Percentiles rank a stretch among this genome's conserved stretches.
These are phyloP conservation scores for Mimosa bimucronata DNA, from an alignment of 306 rosid genomes.

Conservation along the genomic window DNA sequence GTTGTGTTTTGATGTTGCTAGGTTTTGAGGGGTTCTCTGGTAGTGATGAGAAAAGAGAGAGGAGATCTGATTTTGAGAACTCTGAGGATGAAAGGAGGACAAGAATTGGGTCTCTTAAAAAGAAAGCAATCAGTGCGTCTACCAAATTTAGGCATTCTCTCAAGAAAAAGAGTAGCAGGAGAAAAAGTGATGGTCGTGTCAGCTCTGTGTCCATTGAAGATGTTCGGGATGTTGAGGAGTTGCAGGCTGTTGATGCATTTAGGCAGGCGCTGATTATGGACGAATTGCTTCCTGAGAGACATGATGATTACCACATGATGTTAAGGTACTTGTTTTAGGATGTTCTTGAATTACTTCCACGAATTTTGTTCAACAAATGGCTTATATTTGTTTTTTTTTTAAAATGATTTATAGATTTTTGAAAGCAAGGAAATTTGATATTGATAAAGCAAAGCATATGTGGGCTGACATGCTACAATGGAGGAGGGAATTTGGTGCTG, in stretches of 20 bases:
- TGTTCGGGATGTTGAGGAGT: conserved; percentile 87
- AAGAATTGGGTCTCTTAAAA: conserved; percentile 87
- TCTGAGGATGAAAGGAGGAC: conserved; percentile 98
- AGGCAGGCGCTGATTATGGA: conserved; percentile 81
- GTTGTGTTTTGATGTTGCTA: conserved; percentile 35
- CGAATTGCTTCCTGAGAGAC: conserved; percentile 72
- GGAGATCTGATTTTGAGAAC: conserved; percentile 92
- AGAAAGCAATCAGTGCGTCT: conserved; percentile 93
- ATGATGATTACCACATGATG: conserved; percentile 95
- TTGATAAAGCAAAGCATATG: conserved; percentile 92
- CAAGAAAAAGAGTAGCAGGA: conserved; percentile 81
- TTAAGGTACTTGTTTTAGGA: conserved; percentile 53
- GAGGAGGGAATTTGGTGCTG: conserved; percentile 86
- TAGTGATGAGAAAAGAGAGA: conserved; percentile 86
- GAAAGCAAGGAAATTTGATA: conserved; percentile 93
- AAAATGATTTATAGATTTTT: conserved; percentile 62
- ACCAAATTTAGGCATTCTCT: conserved; percentile 88
- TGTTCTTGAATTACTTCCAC: neutral
- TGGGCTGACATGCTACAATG: conserved; percentile 98
- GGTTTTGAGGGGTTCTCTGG: conserved; percentile 98
- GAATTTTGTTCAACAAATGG: neutral
- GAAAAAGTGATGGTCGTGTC: conserved; percentile 93
- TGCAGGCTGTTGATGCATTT: conserved; percentile 82
- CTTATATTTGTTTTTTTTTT: conserved; percentile 15
- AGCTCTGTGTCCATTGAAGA: conserved; percentile 98